A percentile compares a stretch with the other conserved stretches of the same genome.
Conservation (phyloP, 2,329 filamentous ascomycete species). For the Mycosphaerella arachidis region DNA sequence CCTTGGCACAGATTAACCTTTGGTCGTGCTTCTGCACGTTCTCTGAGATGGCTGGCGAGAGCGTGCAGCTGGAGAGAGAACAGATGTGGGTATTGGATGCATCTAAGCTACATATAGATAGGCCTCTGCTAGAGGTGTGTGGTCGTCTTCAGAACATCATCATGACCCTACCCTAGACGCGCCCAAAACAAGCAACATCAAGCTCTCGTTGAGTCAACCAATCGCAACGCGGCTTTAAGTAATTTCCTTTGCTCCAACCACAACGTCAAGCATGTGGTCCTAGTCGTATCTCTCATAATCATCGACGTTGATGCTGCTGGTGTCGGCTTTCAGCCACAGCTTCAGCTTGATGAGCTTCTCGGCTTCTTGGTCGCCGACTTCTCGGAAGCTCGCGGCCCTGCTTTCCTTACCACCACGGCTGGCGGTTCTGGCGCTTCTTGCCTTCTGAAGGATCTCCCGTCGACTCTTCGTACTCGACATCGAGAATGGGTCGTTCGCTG, state of each 20-base stretch:
- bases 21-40: neutral
- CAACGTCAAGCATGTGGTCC: neutral
- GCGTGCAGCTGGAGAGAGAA: too few species aligned
- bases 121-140: neutral
- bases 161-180: neutral
- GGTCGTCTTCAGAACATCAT: neutral
- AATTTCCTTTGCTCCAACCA: too few species aligned
- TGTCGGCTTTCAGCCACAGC: conserved; percentile 6
- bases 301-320: conserved; percentile 8
- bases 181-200: neutral
- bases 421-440: neutral
- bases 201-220: neutral
- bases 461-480: neutral
- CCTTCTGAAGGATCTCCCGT: conserved; percentile 1
- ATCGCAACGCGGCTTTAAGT: too few species aligned
- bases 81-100: neutral
- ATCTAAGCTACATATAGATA: neutral
- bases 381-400: neutral
- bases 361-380: neutral
- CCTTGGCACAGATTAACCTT: neutral
- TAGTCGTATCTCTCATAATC: conserved; percentile 6
- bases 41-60: too few species aligned
- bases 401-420: neutral
- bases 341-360: neutral
- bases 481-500: neutral